phyloP scores from a whole-genome alignment of 1,139 yeast genomes.

The Meyerozyma carpophila region DNA sequence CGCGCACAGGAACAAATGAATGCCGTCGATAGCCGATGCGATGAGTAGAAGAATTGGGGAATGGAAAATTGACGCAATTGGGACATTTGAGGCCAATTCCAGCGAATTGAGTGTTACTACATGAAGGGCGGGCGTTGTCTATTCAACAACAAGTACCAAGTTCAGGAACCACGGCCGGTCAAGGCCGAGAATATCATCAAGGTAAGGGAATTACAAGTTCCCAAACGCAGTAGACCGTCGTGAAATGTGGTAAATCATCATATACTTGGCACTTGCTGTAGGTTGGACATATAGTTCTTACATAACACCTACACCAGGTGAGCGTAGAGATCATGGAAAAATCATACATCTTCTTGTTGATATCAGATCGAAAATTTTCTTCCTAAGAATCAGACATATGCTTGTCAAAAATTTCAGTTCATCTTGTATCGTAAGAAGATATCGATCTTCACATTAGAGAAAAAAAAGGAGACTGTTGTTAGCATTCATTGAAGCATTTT shows the following conservation, averaged over 20 bases:
- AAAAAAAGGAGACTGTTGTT: conserved; percentile 4
- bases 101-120: too few species aligned
- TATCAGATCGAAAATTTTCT: conserved; percentile 38
- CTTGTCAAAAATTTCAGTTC: conserved; percentile 71
- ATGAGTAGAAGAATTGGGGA: not conserved
- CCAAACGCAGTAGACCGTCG: conserved; percentile 99
- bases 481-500: conserved; percentile 5
- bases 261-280: conserved; percentile 39
- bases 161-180: conserved; percentile 98
- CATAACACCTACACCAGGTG: not conserved
- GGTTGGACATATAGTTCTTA: not conserved
- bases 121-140: too few species aligned
- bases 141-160: conserved; percentile 2
- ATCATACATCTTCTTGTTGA: not conserved
- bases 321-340: not conserved
- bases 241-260: conserved; percentile 91
- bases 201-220: conserved; percentile 68
- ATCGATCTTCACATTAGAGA: not conserved
- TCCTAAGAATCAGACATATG: conserved; percentile 91
- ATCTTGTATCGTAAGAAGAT: conserved; percentile 41
- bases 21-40: not conserved
- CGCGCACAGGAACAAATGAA: not conserved
- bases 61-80: not conserved
- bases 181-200: conserved; percentile 95
- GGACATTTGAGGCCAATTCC: too few species aligned